phyloP scores from a whole-genome alignment of 176 grass and related monocot species.

The Hsuehochloa calcarea region DNA sequence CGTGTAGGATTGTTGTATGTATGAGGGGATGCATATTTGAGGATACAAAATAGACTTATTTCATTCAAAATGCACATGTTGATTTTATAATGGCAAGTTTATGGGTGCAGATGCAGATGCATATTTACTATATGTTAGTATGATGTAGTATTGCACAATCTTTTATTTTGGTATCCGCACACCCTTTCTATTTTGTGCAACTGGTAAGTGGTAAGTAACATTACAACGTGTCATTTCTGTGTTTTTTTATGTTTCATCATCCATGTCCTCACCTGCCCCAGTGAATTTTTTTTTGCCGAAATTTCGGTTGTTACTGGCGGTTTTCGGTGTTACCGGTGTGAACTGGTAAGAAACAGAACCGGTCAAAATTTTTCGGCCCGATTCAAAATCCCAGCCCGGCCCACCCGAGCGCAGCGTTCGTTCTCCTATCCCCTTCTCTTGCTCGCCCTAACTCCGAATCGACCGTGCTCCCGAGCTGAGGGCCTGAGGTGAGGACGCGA shows the following conservation, averaged over 20 bases:
- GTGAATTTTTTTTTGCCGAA: no score
- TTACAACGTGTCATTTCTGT: background rate
- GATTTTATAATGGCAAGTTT: background rate
- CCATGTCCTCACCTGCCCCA: background rate
- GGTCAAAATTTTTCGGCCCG: no score
- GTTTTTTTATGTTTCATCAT: background rate
- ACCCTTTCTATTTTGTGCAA: background rate
- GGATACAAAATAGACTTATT: background rate
- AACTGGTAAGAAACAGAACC: no score
- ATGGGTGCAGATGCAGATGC: background rate
- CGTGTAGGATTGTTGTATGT: background rate
- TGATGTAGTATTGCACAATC: background rate
- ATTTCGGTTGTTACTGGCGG: no score
- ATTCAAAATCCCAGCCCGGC: no score
- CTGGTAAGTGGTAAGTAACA: background rate
- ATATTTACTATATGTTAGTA: background rate
- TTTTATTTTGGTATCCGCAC: background rate
- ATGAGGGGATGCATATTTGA: background rate
- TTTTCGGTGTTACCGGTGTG: no score
- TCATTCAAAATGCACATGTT: background rate
- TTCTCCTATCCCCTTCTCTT: no score
- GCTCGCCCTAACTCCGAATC: no score
- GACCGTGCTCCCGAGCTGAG: no score
- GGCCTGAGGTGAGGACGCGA: no score
- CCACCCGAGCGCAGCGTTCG: no score